Percentiles rank a stretch among this genome's conserved stretches.
Conservation (phyloP, 768 basidiomycete genomes). For the Stropharia rugosoannulata region DNA sequence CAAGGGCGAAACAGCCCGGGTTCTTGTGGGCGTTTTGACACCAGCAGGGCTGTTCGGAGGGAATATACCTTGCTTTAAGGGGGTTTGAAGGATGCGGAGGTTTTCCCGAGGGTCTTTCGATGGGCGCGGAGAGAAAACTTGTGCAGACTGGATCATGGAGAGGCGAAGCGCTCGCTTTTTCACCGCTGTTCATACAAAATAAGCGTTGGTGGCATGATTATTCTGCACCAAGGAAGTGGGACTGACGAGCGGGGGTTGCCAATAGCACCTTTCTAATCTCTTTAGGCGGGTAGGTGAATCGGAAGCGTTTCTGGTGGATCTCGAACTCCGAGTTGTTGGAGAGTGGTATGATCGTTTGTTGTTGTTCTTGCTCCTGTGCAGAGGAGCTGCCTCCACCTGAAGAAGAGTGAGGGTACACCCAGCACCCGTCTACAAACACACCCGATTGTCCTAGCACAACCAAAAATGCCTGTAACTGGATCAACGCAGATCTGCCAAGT, state of each 20-base stretch:
- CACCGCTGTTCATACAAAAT: slow-evolving; percentile 2
- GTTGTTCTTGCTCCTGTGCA: slow-evolving; percentile 9
- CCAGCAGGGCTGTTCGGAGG: background rate
- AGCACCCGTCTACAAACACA: slow-evolving; percentile 59
- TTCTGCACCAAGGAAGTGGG: background rate
- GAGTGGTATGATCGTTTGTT: slow-evolving; percentile 59
- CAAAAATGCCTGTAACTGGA: slow-evolving; percentile 57
- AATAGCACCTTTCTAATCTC: slow-evolving; percentile 55
- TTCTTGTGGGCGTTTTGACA: slow-evolving; percentile 19
- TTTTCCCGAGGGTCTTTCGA: slow-evolving; percentile 61
- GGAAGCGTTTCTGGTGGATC: slow-evolving; percentile 67
- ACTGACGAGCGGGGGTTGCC: slow-evolving; percentile 48
- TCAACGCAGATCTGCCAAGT: background rate
- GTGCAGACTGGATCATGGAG: slow-evolving; percentile 73
- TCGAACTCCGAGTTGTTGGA: slow-evolving; percentile 65
- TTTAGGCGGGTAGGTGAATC: slow-evolving; percentile 76
- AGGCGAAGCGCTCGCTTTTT: slow-evolving; percentile 55
- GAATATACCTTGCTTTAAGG: slow-evolving; percentile 40
- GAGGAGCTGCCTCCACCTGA: background rate
- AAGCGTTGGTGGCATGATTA: background rate
- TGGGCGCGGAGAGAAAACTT: slow-evolving; percentile 70
- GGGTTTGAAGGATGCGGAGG: slow-evolving; percentile 60
- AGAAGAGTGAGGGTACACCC: slow-evolving; percentile 46
- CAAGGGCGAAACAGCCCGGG: slow-evolving; percentile 24
- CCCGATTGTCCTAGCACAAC: slow-evolving; percentile 60